Evolutionary conservation across 1,139 yeast genomes (phyloP).

Genomic region (Pichia sp.): DNA sequence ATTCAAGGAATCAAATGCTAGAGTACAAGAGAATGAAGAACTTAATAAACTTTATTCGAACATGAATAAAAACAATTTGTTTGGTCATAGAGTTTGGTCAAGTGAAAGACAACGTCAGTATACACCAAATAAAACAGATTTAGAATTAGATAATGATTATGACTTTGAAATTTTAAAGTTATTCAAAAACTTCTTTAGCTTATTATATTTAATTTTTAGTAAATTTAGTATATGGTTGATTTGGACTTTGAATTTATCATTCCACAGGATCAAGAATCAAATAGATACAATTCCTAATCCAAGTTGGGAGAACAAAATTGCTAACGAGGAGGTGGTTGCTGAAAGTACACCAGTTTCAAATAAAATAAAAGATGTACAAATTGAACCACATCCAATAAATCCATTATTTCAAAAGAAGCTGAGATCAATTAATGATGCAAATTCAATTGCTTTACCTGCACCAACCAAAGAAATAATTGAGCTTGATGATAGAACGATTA

Average conservation of each 20-base stretch:
- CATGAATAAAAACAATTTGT: slow-evolving; percentile 3
- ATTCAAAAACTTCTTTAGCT: slow-evolving; percentile 16
- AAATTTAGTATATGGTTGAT: slow-evolving; percentile 23
- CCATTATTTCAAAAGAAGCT: slow-evolving; percentile 15
- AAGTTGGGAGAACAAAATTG: neutral
- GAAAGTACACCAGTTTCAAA: slow-evolving; percentile 19
- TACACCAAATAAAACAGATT: neutral
- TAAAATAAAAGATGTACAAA: neutral
- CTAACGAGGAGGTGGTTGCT: slow-evolving; percentile 1
- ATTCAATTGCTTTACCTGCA: neutral
- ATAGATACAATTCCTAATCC: slow-evolving; percentile 23
- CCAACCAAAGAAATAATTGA: slow-evolving; percentile 2
- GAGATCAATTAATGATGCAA: slow-evolving; percentile 1
- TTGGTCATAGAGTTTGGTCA: slow-evolving; percentile 12
- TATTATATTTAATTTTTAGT: slow-evolving; percentile 17
- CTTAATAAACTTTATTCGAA: neutral
- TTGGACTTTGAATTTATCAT: slow-evolving; percentile 17
- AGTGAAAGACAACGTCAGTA: neutral
- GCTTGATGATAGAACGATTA: neutral
- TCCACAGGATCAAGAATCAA: slow-evolving; percentile 14
- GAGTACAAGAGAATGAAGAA: neutral
- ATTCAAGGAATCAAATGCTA: slow-evolving; percentile 3
- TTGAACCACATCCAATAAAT: neutral
- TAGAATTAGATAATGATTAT: slow-evolving; percentile 10
- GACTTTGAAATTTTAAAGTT: slow-evolving; percentile 23